These are phyloP conservation scores for Amylostereum areolatum DNA, from an alignment of 1,284 basidiomycete species.

Conservation along the genomic window DNA sequence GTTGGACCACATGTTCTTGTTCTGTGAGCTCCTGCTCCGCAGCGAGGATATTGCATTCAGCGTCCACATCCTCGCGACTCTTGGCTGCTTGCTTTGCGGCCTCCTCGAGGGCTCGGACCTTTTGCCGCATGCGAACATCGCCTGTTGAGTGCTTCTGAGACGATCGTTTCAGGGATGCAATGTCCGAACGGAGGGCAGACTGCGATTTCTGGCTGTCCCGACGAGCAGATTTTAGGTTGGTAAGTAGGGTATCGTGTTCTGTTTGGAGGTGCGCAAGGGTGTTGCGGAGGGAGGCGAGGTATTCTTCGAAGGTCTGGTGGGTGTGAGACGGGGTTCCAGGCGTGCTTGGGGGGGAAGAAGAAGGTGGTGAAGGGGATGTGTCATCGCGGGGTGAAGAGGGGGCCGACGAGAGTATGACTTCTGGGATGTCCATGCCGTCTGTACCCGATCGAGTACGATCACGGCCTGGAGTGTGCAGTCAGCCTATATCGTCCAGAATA, in stretches of 20 bases:
- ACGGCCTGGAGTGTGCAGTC: slow-evolving; percentile 11
- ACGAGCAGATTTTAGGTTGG: slow-evolving; percentile 60
- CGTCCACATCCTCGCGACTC: slow-evolving; percentile 51
- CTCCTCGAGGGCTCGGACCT: slow-evolving; percentile 71
- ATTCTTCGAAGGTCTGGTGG: slow-evolving; percentile 11
- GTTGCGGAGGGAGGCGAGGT: slow-evolving; percentile 9
- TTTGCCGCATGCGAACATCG: slow-evolving; percentile 67
- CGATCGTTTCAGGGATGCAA: slow-evolving; percentile 66
- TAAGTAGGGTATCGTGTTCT: slow-evolving; percentile 55
- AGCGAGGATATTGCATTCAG: slow-evolving; percentile 44
- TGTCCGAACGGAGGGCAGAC: slow-evolving; percentile 65
- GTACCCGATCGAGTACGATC: slow-evolving; percentile 3
- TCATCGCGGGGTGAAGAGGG: not conserved
- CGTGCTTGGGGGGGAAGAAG: not conserved
- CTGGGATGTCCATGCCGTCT: not conserved
- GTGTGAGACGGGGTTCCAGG: slow-evolving; percentile 8
- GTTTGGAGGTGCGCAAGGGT: slow-evolving; percentile 47
- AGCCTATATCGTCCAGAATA: not conserved
- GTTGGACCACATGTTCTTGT: slow-evolving; percentile 35
- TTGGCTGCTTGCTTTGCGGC: slow-evolving; percentile 64
- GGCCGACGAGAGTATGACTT: slow-evolving; percentile 5
- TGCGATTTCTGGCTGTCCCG: slow-evolving; percentile 73
- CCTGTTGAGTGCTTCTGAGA: slow-evolving; percentile 61
- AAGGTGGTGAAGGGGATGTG: slow-evolving; percentile 9
- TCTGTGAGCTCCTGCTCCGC: slow-evolving; percentile 41